Evolutionary conservation across 805 yeast species (phyloP), one percentile per base, ranked within the genome.

Genomic region (Teunomyces panamensis): DNA sequence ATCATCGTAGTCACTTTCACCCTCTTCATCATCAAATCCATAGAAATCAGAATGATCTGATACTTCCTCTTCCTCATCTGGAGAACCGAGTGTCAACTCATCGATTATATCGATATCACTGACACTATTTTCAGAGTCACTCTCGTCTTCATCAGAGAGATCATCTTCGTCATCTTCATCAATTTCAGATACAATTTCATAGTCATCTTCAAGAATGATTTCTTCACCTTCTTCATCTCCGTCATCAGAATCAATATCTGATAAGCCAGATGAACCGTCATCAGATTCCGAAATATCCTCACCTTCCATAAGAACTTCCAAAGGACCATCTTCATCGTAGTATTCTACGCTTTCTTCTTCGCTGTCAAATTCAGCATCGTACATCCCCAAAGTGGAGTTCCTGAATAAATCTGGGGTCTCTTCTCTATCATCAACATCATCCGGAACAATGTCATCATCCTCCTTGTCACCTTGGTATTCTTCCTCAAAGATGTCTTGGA

Each of bases 371-470:
- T 85, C 94, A 34, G 87, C 84, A 56, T 92, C 97, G 62, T 86
- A 92, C 95, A 92, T 91, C 1, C 97, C 97, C 35, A 92, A 73
- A 0, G 97, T 88, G 0, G 97, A 91, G 61, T 94, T 91, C 34
- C 85, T 74, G 65, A 92, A 83, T 58, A 91, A 71, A 62, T 91
- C 91, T 0, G 96, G 90, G 0, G 90, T 80, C 45, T 89, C 92
- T 45, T 86, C 95, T 28, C 76, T 61, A 27, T 73, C 69, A 32
- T 84, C 89, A 26, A 78, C 81, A n/a, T 81, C 87, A 7, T 63
- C 68, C 7, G 63, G 64, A 6, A 60, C 59, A 5, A 63, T 58
- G 10, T 62, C 69, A 9, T 66, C 73, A 17, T 68, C 73, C 20
- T 75, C 80, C 27, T 68, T 70, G 13, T 84, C 92, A 29, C 79